Evolutionary conservation across 2,329 filamentous ascomycete species (phyloP), one percentile per base, ranked within the genome.

Genomic region (Hymenotorrendiella dingleyae): DNA sequence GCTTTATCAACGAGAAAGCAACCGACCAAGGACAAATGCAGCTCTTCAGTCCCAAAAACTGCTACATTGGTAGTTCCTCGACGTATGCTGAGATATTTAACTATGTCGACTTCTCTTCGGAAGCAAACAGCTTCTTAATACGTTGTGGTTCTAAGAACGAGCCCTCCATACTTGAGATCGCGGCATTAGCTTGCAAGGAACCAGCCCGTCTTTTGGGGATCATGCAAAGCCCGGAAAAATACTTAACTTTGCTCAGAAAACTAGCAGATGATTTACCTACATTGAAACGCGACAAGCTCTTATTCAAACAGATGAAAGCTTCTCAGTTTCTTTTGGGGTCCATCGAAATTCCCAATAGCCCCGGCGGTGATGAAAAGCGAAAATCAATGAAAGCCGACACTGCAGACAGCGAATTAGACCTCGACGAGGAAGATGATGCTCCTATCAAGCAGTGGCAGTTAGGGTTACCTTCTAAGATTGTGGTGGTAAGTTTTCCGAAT

Each of bases 61-160:
- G 84, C 49, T 98, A 95, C 61, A 72, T 98, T 2, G 93, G 93
- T 7, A 82, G 52, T 21, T 80, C 74, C 5, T 62, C 67, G 2
- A 73, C 71, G 6, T 98, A 94, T 56, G 84, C 80, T 9, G 86
- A 94, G 23, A 94, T 98, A 23, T 95, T 98, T 53, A 89, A 97
- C 60, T 98, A 96, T 64, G 90, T 97, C 11, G 86, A 97, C 61
- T 98, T 96, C 66, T 89, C 91, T 0, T 68, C 74, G 24, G 82
- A 91, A 59, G 91, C 87, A 2, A 97, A 97, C 57, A 72, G 84
- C 0, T 98, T 98, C 57, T 68, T 98, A 14, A 78, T 89, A 54
- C 86, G 86, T 49, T 87, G 90, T 51, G 93, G 93, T 8, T 91
- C 89, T 3, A 96, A 94, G 64, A 82, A 79, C 49, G 91, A 98